Percentiles rank a stretch among this genome's conserved stretches.
These are phyloP conservation scores for Lagerstroemia speciosa DNA, from an alignment of 345 rosid genomes.

Conservation along the genomic window DNA sequence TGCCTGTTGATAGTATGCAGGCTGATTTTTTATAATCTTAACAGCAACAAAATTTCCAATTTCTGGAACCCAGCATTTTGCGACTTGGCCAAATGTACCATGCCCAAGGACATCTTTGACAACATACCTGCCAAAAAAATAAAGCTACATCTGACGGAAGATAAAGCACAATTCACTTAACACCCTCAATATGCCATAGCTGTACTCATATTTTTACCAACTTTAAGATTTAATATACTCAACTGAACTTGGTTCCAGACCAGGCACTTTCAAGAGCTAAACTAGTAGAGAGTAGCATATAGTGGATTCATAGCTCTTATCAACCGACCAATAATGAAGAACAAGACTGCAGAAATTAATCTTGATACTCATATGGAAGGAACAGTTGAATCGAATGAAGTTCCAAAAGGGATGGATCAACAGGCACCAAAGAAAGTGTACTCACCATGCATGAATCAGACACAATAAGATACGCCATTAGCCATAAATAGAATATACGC, in stretches of 20 bases:
- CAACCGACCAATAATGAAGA: not conserved
- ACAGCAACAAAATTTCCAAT: not conserved
- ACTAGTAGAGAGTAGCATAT: not conserved
- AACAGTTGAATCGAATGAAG: not conserved
- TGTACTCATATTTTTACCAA: not conserved
- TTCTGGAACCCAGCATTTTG: conserved; percentile 4
- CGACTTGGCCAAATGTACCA: conserved; percentile 3
- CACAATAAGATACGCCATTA: not conserved
- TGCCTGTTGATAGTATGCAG: conserved; percentile 2
- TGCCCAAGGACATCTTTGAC: conserved; percentile 3
- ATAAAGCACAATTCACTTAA: not conserved
- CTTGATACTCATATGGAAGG: not conserved
- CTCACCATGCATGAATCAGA: not conserved
- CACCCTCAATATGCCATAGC: not conserved
- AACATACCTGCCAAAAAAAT: conserved; percentile 44
- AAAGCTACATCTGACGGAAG: conserved; percentile 10
- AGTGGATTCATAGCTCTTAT: not conserved
- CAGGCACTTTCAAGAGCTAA: not conserved
- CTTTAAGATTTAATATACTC: no score
- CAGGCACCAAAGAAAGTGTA: not conserved
- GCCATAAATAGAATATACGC: not conserved
- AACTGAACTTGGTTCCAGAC: not conserved
- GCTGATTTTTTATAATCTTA: not conserved
- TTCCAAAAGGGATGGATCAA: not conserved
- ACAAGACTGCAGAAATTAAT: not conserved